phyloP scores from a whole-genome alignment of 345 rosid species.

The Crucihimalaya himalaica region DNA sequence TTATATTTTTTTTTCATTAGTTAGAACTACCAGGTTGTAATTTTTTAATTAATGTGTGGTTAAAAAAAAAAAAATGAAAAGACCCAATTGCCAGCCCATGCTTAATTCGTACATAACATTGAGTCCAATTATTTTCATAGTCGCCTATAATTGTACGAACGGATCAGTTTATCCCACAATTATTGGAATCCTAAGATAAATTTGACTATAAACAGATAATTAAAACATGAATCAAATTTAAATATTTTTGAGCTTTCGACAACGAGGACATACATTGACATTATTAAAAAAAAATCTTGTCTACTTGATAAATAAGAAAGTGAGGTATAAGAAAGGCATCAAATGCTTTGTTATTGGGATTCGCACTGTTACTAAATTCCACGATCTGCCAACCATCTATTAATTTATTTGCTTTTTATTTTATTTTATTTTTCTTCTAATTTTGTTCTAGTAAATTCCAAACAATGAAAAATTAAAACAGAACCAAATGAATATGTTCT shows the following conservation, averaged over 20 bases:
- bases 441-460: not conserved
- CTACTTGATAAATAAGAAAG: slow-evolving; percentile 33
- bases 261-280: slow-evolving; percentile 18
- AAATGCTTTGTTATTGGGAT: slow-evolving; percentile 71
- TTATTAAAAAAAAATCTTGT: slow-evolving; percentile 6
- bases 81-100: too few species aligned
- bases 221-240: not conserved
- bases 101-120: not conserved
- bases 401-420: slow-evolving; percentile 10
- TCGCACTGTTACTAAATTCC: slow-evolving; percentile 73
- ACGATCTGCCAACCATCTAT: slow-evolving; percentile 48
- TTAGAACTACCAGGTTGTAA: too few species aligned
- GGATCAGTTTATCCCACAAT: slow-evolving; percentile 9
- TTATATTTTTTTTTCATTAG: too few species aligned
- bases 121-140: not conserved
- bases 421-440: not conserved
- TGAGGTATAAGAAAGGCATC: slow-evolving; percentile 58
- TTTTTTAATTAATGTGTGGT: too few species aligned
- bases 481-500: slow-evolving; percentile 21
- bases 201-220: not conserved
- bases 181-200: slow-evolving; percentile 12
- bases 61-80: too few species aligned
- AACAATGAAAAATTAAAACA: not conserved
- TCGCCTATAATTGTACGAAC: slow-evolving; percentile 20
- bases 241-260: slow-evolving; percentile 9